Evolutionary conservation across 768 basidiomycete genomes (phyloP).

Genomic region (Kwoniella mangroviensis): DNA sequence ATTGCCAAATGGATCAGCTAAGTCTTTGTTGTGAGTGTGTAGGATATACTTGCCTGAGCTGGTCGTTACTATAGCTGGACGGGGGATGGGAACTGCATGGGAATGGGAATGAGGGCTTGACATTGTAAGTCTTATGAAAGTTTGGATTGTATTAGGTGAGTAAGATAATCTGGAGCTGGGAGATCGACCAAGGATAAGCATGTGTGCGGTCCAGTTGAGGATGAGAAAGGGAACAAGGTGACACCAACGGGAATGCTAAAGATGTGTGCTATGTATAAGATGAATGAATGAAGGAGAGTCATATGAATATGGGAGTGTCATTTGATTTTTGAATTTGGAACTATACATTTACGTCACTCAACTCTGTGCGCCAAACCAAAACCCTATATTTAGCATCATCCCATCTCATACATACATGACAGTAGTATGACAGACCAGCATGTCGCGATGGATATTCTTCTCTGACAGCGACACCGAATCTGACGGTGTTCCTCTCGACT

Average conservation of each 20-base stretch:
- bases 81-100: not conserved
- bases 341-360: slow-evolving; percentile 4
- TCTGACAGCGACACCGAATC: not conserved
- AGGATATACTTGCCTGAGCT: slow-evolving; percentile 7
- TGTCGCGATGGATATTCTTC: not conserved
- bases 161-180: not conserved
- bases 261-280: no score
- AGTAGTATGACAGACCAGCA: no score
- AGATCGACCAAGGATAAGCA: slow-evolving; percentile 3
- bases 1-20: not conserved
- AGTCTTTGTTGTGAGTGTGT: not conserved
- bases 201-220: not conserved
- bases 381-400: not conserved
- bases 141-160: not conserved
- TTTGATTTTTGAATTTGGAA: not conserved
- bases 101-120: not conserved
- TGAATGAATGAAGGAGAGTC: not conserved
- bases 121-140: not conserved
- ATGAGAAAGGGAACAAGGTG: not conserved
- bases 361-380: not conserved
- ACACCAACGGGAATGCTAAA: not conserved
- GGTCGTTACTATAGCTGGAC: slow-evolving; percentile 5
- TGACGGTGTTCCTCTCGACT: not conserved
- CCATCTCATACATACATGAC: no score
- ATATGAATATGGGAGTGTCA: not conserved